These are phyloP conservation scores for Dioscorea zingiberensis DNA, from an alignment of 106 monocot genomes.

Conservation along the genomic window DNA sequence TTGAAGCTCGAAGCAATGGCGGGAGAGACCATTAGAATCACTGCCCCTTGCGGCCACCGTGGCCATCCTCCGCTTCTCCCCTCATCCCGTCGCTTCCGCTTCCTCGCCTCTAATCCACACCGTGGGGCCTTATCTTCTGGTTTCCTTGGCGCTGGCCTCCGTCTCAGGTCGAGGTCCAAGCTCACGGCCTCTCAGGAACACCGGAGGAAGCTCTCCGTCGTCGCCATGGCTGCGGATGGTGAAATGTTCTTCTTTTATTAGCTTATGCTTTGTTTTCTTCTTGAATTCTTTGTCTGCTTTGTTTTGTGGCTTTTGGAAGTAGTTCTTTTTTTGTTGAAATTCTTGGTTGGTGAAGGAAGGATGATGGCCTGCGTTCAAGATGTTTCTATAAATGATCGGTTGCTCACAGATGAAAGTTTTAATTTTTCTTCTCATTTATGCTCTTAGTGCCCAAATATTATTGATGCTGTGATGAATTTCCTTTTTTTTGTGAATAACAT, in stretches of 20 bases:
- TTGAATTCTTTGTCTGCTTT: background rate
- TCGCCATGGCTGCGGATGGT: conserved; percentile 4
- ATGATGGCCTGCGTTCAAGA: background rate
- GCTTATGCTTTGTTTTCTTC: background rate
- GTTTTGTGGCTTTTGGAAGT: background rate
- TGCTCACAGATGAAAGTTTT: no score
- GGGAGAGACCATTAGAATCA: background rate
- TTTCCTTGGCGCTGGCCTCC: background rate
- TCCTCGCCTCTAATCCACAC: background rate
- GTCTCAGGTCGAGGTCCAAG: background rate
- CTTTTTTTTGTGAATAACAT: no score
- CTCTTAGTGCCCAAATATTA: background rate
- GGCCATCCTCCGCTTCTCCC: background rate
- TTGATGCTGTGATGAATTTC: background rate
- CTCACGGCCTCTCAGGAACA: background rate
- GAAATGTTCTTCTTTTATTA: background rate
- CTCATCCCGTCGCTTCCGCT: background rate
- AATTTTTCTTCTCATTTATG: background rate
- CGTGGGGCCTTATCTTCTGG: background rate
- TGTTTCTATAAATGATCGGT: background rate
- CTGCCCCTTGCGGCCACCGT: background rate
- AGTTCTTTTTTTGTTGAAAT: background rate
- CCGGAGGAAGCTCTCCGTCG: background rate
- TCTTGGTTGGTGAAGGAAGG: background rate
- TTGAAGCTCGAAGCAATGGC: background rate